Evolutionary conservation across 257 asterid genomes (phyloP).

Genomic region (Lantana camara): DNA sequence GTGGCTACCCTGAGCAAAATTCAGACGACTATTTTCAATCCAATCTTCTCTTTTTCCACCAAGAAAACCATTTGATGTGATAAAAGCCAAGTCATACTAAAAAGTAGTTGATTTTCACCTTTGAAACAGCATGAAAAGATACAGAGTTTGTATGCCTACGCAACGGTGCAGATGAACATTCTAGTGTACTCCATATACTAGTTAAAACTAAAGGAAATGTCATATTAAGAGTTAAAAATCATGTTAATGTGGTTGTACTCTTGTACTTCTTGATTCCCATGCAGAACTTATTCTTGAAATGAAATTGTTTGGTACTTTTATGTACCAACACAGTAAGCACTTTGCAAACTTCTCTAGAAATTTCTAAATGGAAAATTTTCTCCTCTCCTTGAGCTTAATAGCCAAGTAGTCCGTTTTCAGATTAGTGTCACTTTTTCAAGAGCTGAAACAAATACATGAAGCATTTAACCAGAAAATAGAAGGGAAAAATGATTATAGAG

Average conservation of each 20-base stretch:
- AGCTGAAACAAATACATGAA: too few species aligned
- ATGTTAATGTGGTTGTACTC: background rate
- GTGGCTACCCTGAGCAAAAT: background rate
- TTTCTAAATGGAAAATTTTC: too few species aligned
- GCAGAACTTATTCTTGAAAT: background rate
- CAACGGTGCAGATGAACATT: background rate
- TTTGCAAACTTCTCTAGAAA: too few species aligned
- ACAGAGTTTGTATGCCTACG: background rate
- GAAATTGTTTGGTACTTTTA: background rate
- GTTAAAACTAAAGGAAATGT: background rate
- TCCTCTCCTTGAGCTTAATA: too few species aligned
- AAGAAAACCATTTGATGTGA: constrained; percentile 2
- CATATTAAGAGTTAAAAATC: background rate
- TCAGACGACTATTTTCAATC: background rate
- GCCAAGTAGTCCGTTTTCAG: too few species aligned
- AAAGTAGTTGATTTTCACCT: background rate
- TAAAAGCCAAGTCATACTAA: background rate
- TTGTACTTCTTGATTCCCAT: background rate
- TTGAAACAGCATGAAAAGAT: background rate
- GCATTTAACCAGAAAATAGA: too few species aligned
- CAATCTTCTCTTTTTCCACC: background rate
- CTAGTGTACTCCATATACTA: background rate
- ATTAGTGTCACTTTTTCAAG: too few species aligned
- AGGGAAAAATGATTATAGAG: too few species aligned
- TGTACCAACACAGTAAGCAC: background rate